Percentiles rank a stretch among this genome's conserved stretches.
Evolutionary conservation across 768 basidiomycete species (phyloP).

Genomic region (Boletus sensibilis): DNA sequence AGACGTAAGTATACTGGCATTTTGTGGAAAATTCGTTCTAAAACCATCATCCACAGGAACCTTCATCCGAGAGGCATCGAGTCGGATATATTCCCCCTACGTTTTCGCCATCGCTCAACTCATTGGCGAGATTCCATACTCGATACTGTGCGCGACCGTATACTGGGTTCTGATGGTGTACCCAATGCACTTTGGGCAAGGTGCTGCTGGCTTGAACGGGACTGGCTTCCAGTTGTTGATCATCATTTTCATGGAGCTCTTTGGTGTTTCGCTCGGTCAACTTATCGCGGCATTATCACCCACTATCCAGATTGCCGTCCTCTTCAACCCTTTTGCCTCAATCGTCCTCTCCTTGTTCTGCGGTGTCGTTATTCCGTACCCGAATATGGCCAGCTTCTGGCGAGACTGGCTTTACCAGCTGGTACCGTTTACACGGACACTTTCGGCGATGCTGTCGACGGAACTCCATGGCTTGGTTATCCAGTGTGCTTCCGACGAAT

Average conservation of each 20-base stretch:
- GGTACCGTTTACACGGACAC: slow-evolving; percentile 65
- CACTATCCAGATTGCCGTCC: slow-evolving; percentile 71
- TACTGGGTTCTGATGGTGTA: slow-evolving; percentile 81
- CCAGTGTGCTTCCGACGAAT: slow-evolving; percentile 65
- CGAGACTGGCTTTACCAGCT: slow-evolving; percentile 75
- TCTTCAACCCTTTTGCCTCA: slow-evolving; percentile 76
- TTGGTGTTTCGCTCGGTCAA: slow-evolving; percentile 72
- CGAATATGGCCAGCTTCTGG: slow-evolving; percentile 66
- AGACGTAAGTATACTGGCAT: slow-evolving; percentile 42
- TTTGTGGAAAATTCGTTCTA: background rate
- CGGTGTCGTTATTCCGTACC: slow-evolving; percentile 75
- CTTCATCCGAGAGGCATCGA: slow-evolving; percentile 63
- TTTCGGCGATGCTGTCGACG: slow-evolving; percentile 73
- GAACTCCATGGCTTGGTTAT: slow-evolving; percentile 73
- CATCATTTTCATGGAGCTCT: slow-evolving; percentile 68
- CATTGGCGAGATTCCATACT: slow-evolving; percentile 78
- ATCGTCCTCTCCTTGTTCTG: slow-evolving; percentile 71
- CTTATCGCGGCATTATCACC: slow-evolving; percentile 75
- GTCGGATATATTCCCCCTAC: slow-evolving; percentile 82
- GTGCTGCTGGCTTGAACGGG: slow-evolving; percentile 55
- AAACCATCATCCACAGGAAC: slow-evolving; percentile 26
- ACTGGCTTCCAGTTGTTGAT: slow-evolving; percentile 73
- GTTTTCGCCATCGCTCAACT: slow-evolving; percentile 85
- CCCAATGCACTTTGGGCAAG: slow-evolving; percentile 67
- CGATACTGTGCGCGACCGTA: slow-evolving; percentile 61